A percentile compares a stretch with the other conserved stretches of the same genome.
Evolutionary conservation across 1,139 yeast species (phyloP).

Genomic region (Suhomyces panamericanus): DNA sequence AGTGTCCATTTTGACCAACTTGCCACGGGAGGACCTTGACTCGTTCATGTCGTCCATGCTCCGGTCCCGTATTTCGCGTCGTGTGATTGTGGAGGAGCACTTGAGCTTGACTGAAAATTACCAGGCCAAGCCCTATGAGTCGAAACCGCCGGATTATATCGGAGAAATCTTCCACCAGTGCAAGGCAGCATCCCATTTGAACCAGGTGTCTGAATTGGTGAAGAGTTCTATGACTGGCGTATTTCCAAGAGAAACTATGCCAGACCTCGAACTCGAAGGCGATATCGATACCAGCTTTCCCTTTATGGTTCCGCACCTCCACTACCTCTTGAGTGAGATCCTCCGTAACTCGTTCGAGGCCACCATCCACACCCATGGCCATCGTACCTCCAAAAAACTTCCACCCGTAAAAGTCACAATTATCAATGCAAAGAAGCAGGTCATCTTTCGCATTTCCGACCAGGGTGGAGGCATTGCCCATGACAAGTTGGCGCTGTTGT

Average conservation of each 20-base stretch:
- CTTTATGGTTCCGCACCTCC: conserved; percentile 82
- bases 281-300: conserved; percentile 64
- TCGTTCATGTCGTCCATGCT: conserved; percentile 71
- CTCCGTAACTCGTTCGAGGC: conserved; percentile 84
- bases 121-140: conserved; percentile 41
- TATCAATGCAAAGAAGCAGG: conserved; percentile 62
- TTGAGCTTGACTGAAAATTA: conserved; percentile 71
- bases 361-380: conserved; percentile 51
- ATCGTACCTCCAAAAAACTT: conserved; percentile 35
- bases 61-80: conserved; percentile 81
- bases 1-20: conserved; percentile 61
- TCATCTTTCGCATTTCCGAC: conserved; percentile 79
- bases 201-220: conserved; percentile 52
- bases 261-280: conserved; percentile 75
- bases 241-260: conserved; percentile 64
- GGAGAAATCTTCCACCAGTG: conserved; percentile 87
- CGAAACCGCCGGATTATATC: conserved; percentile 65
- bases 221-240: conserved; percentile 43
- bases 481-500: conserved; percentile 58
- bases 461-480: conserved; percentile 83
- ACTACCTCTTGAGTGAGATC: conserved; percentile 82
- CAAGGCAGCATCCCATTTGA: conserved; percentile 68
- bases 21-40: conserved; percentile 67
- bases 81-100: conserved; percentile 91
- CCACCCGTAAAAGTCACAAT: conserved; percentile 76